Conservation (phyloP, 495 filamentous ascomycete genomes). For the Podospora appendiculata region DNA sequence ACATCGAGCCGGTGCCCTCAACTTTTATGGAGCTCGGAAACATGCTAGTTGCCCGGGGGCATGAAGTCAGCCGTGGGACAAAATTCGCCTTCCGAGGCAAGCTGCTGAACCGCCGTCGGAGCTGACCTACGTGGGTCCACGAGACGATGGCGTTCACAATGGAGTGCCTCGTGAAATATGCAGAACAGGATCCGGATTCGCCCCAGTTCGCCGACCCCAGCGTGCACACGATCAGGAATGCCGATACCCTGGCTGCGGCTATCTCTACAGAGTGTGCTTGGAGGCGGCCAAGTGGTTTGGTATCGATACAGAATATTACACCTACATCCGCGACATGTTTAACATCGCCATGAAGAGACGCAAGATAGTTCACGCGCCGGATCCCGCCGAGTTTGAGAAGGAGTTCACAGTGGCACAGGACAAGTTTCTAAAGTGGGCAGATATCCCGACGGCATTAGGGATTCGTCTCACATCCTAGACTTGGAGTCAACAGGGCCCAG, state of each 20-base stretch:
- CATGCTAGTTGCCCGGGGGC: background rate
- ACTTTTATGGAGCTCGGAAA: slow-evolving; percentile 8
- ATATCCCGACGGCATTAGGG: background rate
- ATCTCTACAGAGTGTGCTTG: slow-evolving; percentile 6
- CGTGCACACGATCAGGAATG: slow-evolving; percentile 5
- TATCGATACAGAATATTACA: slow-evolving; percentile 4
- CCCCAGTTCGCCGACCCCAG: background rate
- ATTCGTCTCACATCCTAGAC: background rate
- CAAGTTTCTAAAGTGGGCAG: slow-evolving; percentile 14
- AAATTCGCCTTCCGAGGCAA: slow-evolving; percentile 11
- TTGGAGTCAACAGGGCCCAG: no score
- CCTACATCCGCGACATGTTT: slow-evolving; percentile 5
- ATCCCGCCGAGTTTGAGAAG: slow-evolving; percentile 8
- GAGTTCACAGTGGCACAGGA: slow-evolving; percentile 10
- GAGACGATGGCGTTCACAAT: slow-evolving; percentile 11
- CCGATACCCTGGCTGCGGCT: slow-evolving; percentile 13
- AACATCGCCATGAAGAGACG: background rate
- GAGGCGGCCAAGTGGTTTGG: slow-evolving; percentile 10
- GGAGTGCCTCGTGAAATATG: slow-evolving; percentile 1
- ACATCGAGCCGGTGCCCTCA: slow-evolving; percentile 16
- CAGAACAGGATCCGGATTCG: background rate
- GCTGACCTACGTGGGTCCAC: slow-evolving; percentile 14
- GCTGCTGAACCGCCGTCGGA: slow-evolving; percentile 2
- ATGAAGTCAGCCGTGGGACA: background rate
- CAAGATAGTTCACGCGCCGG: slow-evolving; percentile 1